Percentiles rank a stretch among this genome's conserved stretches.
Evolutionary conservation across 768 basidiomycete species (phyloP).

Genomic region (Gloeopeniophorella convolvens): DNA sequence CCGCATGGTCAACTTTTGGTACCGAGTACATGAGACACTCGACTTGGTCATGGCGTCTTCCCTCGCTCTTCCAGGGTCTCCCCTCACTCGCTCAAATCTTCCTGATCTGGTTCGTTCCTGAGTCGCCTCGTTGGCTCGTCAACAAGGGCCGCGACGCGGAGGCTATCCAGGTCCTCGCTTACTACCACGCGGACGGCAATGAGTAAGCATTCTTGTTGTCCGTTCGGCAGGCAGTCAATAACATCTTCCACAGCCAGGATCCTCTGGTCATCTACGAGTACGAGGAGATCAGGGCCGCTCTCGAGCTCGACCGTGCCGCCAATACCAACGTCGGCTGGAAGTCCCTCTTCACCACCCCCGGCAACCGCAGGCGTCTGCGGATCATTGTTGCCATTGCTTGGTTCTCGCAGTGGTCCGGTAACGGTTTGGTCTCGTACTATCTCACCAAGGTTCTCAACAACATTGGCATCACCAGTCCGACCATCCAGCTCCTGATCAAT

Average conservation of each 20-base stretch:
- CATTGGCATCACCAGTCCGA: slow-evolving; percentile 57
- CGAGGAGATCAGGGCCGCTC: slow-evolving; percentile 73
- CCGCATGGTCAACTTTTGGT: slow-evolving; percentile 84
- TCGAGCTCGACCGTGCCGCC: slow-evolving; percentile 59
- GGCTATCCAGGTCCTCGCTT: slow-evolving; percentile 65
- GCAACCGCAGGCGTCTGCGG: slow-evolving; percentile 70
- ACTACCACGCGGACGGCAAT: slow-evolving; percentile 80
- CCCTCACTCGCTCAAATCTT: slow-evolving; percentile 62
- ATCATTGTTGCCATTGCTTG: slow-evolving; percentile 74
- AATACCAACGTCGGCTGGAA: slow-evolving; percentile 60
- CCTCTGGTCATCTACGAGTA: slow-evolving; percentile 71
- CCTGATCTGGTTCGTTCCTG: slow-evolving; percentile 66
- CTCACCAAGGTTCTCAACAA: slow-evolving; percentile 64
- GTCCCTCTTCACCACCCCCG: slow-evolving; percentile 55
- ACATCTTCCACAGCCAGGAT: too few species aligned
- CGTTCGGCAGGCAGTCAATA: too few species aligned
- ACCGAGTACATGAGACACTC: slow-evolving; percentile 62
- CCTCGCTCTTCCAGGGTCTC: slow-evolving; percentile 63
- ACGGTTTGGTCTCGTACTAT: slow-evolving; percentile 81
- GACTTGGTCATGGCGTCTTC: slow-evolving; percentile 80
- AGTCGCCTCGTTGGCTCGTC: slow-evolving; percentile 81
- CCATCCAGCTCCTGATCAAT: slow-evolving; percentile 74
- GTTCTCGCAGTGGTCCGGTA: slow-evolving; percentile 88
- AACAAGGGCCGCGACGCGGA: slow-evolving; percentile 65
- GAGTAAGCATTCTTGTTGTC: slow-evolving; percentile 36